Conservation (phyloP, 177 flowering plant genomes). For the Telopea speciosissima region DNA sequence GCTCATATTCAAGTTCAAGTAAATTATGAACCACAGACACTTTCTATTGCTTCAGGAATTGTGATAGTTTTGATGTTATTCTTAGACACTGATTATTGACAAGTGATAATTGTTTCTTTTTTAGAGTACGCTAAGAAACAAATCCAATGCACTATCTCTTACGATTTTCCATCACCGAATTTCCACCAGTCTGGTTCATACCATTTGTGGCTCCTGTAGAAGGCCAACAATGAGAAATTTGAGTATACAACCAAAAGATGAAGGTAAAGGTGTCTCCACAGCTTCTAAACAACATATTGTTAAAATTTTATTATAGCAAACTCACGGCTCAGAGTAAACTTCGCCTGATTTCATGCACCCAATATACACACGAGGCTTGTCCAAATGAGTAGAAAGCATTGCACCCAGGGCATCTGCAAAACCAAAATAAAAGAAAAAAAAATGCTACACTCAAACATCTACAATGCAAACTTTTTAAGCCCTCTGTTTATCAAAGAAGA, state of each 20-base stretch:
- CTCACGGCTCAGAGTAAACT: slow-evolving; percentile 59
- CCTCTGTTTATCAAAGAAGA: no score
- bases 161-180: slow-evolving; percentile 74
- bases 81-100: no score
- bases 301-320: slow-evolving; percentile 6
- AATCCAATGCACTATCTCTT: slow-evolving; percentile 23
- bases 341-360: slow-evolving; percentile 99
- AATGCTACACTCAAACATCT: not conserved
- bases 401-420: slow-evolving; percentile 66
- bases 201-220: slow-evolving; percentile 58
- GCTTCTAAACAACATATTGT: not conserved
- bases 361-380: slow-evolving; percentile 81
- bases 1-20: no score
- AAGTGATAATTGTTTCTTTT: no score
- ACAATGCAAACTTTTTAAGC: no score
- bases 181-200: slow-evolving; percentile 90
- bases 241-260: not conserved
- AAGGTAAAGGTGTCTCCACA: not conserved
- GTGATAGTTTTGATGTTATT: no score
- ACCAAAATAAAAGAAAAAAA: not conserved
- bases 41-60: no score
- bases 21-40: no score
- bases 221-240: slow-evolving; percentile 4
- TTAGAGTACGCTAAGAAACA: no score
- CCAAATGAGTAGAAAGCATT: slow-evolving; percentile 59